Conservation (phyloP, 331 rosid genomes). For the Phaseolus coccineus region DNA sequence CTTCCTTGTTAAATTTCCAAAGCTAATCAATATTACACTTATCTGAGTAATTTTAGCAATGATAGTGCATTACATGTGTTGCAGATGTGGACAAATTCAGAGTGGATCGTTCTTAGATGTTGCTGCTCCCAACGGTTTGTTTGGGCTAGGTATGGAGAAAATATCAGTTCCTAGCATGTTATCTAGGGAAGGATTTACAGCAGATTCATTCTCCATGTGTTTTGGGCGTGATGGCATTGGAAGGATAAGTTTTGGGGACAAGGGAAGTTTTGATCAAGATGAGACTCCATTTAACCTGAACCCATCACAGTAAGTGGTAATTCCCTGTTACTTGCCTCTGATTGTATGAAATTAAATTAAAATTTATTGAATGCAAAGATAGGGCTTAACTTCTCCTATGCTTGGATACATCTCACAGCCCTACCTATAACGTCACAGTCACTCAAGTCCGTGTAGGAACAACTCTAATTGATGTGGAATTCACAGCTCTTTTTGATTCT, state of each 20-base stretch:
- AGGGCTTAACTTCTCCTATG: constrained; percentile 39
- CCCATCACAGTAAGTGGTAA: constrained; percentile 84
- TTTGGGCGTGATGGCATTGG: constrained; percentile 92
- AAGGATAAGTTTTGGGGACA: constrained; percentile 93
- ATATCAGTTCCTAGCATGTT: constrained; percentile 97
- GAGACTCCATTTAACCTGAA: constrained; percentile 89
- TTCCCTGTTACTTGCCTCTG: constrained; percentile 54
- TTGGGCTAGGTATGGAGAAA: constrained; percentile 98
- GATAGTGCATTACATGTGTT: constrained; percentile 36
- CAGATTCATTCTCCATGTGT: constrained; percentile 96
- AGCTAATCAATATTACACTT: not conserved
- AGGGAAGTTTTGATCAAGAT: constrained; percentile 85
- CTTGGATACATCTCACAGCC: constrained; percentile 65
- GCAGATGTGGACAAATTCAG: constrained; percentile 96
- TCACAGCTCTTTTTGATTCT: constrained; percentile 85
- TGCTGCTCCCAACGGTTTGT: constrained; percentile 95
- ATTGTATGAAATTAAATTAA: constrained; percentile 38
- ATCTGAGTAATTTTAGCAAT: constrained; percentile 26
- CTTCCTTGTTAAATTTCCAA: constrained; percentile 38
- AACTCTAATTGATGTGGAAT: constrained; percentile 68
- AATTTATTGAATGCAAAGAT: constrained; percentile 33
- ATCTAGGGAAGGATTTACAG: constrained; percentile 79
- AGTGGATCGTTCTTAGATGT: constrained; percentile 91
- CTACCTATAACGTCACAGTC: constrained; percentile 84
- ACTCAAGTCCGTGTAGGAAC: constrained; percentile 81